Evolutionary conservation across 495 filamentous ascomycete species (phyloP).

Genomic region (Cercophora samala): DNA sequence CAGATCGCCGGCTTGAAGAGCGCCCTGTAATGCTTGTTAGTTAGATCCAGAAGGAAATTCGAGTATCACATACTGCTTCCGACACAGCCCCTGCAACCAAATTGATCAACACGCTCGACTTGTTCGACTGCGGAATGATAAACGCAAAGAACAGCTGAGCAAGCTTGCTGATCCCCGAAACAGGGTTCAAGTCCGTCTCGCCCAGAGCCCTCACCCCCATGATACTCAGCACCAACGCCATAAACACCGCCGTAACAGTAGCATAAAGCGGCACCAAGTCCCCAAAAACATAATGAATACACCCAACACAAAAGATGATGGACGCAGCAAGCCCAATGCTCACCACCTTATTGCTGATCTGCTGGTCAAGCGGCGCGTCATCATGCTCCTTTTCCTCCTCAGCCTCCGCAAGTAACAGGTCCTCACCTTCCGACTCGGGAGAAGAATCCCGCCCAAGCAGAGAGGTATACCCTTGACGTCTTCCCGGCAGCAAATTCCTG

Average conservation of each 20-base stretch:
- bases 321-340: constrained; percentile 70
- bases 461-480: constrained; percentile 14
- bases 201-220: constrained; percentile 95
- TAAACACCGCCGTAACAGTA: constrained; percentile 76
- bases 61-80: constrained; percentile 29
- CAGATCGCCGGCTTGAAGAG: constrained; percentile 92
- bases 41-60: neutral
- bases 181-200: constrained; percentile 95
- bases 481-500: constrained; percentile 1
- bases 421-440: constrained; percentile 7
- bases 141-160: constrained; percentile 93
- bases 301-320: constrained; percentile 71
- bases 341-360: constrained; percentile 70
- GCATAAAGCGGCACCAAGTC: constrained; percentile 62
- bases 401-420: constrained; percentile 7
- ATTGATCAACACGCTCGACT: constrained; percentile 85
- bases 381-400: constrained; percentile 33
- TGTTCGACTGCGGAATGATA: constrained; percentile 68
- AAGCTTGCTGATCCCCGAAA: constrained; percentile 93
- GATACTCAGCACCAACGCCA: constrained; percentile 84
- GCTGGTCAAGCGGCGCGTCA: constrained; percentile 80
- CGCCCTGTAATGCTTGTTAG: constrained; percentile 60
- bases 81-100: constrained; percentile 86
- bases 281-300: constrained; percentile 78
- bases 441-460: constrained; percentile 46